These are phyloP conservation scores for Haematococcus sp. DNA, from an alignment of 139 green algal species.

Conservation along the genomic window DNA sequence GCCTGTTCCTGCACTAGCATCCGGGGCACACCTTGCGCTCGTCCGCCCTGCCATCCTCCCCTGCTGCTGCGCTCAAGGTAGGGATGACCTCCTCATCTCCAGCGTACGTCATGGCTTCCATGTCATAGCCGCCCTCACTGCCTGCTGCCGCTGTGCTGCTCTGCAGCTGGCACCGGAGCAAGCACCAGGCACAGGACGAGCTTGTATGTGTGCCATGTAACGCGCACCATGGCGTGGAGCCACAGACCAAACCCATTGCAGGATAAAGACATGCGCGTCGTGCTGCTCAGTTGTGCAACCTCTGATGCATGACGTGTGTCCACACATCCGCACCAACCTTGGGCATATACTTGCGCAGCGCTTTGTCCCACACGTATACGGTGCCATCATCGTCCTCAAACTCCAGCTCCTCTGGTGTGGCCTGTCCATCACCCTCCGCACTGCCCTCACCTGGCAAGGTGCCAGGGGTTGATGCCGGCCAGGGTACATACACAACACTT, in stretches of 20 bases:
- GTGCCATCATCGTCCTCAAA: slow-evolving; percentile 97
- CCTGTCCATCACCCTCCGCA: slow-evolving; percentile 23
- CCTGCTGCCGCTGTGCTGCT: neutral
- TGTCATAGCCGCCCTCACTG: slow-evolving; percentile 31
- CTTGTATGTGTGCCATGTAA: no score
- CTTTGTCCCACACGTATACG: slow-evolving; percentile 80
- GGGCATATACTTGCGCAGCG: slow-evolving; percentile 74
- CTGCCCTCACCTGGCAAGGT: neutral
- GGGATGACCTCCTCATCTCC: slow-evolving; percentile 60
- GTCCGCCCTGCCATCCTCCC: slow-evolving; percentile 6
- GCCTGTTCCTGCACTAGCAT: no score
- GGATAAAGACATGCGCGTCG: no score
- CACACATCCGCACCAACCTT: slow-evolving; percentile 21
- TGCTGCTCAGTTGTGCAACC: no score
- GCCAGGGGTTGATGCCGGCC: neutral
- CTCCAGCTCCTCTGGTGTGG: slow-evolving; percentile 64
- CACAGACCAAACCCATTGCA: no score
- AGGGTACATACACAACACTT: neutral
- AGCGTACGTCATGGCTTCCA: slow-evolving; percentile 45
- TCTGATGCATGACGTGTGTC: no score
- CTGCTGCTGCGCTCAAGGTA: slow-evolving; percentile 30
- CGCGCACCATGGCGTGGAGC: no score
- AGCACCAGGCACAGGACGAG: no score
- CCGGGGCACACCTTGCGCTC: slow-evolving; percentile 14
- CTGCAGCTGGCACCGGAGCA: no score